Percentiles rank a stretch among this genome's conserved stretches.
Evolutionary conservation across 768 basidiomycete species (phyloP).

Genomic region (Serendipita sp.): DNA sequence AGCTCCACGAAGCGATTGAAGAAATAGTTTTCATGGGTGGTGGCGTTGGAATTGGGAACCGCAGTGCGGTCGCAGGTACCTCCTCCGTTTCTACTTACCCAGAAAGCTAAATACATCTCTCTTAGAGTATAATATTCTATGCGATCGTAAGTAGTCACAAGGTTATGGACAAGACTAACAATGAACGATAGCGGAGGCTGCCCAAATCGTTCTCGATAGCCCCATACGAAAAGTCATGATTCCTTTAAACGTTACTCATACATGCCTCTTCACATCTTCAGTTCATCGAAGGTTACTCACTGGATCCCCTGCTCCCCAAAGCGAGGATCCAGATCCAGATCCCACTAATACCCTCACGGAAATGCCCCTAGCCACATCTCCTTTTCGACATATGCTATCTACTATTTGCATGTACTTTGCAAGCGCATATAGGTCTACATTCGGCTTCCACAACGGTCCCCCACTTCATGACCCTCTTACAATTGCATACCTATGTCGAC

Average conservation of each 20-base stretch:
- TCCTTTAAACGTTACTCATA: conserved; percentile 79
- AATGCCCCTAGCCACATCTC: conserved; percentile 18
- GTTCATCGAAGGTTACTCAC: conserved; percentile 38
- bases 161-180: background rate
- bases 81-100: background rate
- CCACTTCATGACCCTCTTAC: conserved; percentile 80
- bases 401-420: conserved; percentile 64
- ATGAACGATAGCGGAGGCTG: conserved; percentile 47
- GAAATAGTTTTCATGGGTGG: conserved; percentile 84
- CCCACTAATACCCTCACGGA: conserved; percentile 17
- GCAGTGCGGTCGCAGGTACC: conserved; percentile 42
- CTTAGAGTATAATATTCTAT: conserved; percentile 63
- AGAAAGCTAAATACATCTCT: background rate
- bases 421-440: conserved; percentile 50
- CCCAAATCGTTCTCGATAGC: conserved; percentile 60
- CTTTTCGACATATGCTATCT: conserved; percentile 54
- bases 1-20: conserved; percentile 37
- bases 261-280: conserved; percentile 48
- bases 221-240: conserved; percentile 60
- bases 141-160: conserved; percentile 45
- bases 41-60: conserved; percentile 71
- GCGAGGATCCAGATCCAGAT: conserved; percentile 9
- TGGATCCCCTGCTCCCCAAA: conserved; percentile 12
- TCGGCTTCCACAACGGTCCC: conserved; percentile 71
- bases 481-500: conserved; percentile 55